Base-by-base conservation (phyloP, 495 filamentous ascomycete species). In the Aspergillus affinis region DNA sequence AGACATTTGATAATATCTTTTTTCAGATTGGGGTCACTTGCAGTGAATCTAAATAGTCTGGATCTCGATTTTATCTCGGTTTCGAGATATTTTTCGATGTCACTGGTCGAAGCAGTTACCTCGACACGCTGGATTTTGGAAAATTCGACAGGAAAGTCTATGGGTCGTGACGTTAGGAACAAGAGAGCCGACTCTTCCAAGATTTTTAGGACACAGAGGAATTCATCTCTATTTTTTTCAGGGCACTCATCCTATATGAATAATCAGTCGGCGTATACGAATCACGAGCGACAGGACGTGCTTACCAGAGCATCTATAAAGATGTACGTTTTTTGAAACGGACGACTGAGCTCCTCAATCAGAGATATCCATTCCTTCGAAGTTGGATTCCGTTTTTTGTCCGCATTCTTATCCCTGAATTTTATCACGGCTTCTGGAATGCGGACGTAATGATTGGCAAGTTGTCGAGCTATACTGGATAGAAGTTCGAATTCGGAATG, bases 331-430 rank as follows among this genome's bases (percentile, higher is more conserved):
- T 48, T 48, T 23, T 19, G 4, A 17, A 48, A 48, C n/a, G 47
- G 47, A 48, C 21, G 47, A 48, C 47, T 48, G 47, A 48, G 47
- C 47, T 48, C 47, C 47, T 48, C 21, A 23, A 48, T 48, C 47
- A 48, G 47, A 48, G 47, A 15, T 48, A 48, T 48, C 47, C 47
- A 48, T 48, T 48, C 47, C 21, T 48, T 48, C 47, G 47, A 48
- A 48, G 47, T 48, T 23, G 47, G 47, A 23, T 48, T 48, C 12
- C 47, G 47, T 48, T 48, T 48, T 23, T 48, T 48, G 47, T 48
- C 47, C 47, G 47, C 47, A 13, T 48, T 48, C 47, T 48, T 48
- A 48, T 48, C 47, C 47, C 47, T 6, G 47, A 48, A 48, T 23
- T 48, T 3, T 48, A 19, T 48, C 47, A 48, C 47, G 18, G 47